A percentile compares a stretch with the other conserved stretches of the same genome.
Conservation (phyloP, 2,329 filamentous ascomycete genomes). For the Xylariaceae sp. region DNA sequence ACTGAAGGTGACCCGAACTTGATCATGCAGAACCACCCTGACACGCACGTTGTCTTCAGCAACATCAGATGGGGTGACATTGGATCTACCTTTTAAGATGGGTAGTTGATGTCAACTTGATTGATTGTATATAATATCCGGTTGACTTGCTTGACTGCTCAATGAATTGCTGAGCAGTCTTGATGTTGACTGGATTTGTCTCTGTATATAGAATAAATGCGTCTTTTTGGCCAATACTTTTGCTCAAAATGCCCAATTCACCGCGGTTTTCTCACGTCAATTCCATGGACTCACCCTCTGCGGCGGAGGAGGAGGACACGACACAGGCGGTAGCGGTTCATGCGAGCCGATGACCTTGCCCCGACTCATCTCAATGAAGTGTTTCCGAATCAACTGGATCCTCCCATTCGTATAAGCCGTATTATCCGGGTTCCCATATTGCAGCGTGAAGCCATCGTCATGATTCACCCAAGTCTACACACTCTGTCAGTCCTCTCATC, state of each 20-base stretch:
- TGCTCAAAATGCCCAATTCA: too few species aligned
- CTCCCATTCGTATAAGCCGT: slow-evolving; percentile 34
- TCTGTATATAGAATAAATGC: too few species aligned
- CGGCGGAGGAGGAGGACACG: slow-evolving; percentile 33
- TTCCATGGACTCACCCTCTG: neutral
- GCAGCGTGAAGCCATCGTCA: slow-evolving; percentile 40
- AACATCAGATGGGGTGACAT: slow-evolving; percentile 29
- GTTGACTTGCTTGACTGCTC: too few species aligned
- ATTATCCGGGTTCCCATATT: slow-evolving; percentile 42
- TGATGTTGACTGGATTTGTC: too few species aligned
- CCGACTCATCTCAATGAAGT: slow-evolving; percentile 39
- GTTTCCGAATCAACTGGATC: slow-evolving; percentile 40
- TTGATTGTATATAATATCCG: neutral
- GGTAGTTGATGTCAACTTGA: neutral
- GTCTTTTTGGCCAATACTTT: too few species aligned
- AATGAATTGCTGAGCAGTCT: too few species aligned
- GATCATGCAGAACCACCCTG: slow-evolving; percentile 20
- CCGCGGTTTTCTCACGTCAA: neutral
- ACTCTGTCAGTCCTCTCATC: neutral
- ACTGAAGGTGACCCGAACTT: slow-evolving; percentile 47
- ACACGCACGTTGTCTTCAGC: slow-evolving; percentile 27
- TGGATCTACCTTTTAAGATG: slow-evolving; percentile 18
- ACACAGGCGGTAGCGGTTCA: slow-evolving; percentile 35
- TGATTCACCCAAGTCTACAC: slow-evolving; percentile 39
- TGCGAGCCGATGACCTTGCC: slow-evolving; percentile 31